Conservation (phyloP, 140 eudicot genomes). For the Senecio squalidus region DNA sequence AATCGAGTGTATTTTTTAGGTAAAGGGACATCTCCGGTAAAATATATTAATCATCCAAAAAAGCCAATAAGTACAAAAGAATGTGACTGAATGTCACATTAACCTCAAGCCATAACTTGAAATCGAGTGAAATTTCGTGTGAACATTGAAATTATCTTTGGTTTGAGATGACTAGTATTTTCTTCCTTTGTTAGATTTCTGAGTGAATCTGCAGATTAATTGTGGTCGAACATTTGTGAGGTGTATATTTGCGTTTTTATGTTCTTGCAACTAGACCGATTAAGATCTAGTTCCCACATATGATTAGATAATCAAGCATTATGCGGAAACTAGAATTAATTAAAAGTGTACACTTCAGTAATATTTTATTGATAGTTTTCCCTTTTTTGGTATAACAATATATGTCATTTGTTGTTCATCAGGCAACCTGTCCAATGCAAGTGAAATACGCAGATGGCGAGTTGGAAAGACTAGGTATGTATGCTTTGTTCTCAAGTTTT, state of each 20-base stretch:
- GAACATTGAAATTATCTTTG: neutral
- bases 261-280: neutral
- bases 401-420: constrained; percentile 33
- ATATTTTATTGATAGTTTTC: neutral
- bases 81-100: no score
- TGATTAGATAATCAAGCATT: constrained; percentile 1
- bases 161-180: neutral
- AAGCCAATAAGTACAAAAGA: no score
- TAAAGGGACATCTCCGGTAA: no score
- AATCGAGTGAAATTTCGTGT: no score
- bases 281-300: neutral
- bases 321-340: neutral
- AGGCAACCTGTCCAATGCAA: constrained; percentile 98
- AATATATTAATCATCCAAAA: no score
- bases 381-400: constrained; percentile 26
- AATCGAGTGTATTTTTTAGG: no score
- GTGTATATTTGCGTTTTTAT: neutral
- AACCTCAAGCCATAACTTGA: no score
- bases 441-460: constrained; percentile 99
- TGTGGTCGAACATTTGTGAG: no score
- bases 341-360: neutral
- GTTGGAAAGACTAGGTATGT: constrained; percentile 92
- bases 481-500: constrained; percentile 15
- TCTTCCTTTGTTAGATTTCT: neutral
- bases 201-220: no score